Percentiles rank a stretch among this genome's conserved stretches.
Conservation (phyloP, 164 flowering plant species). For the Annona cherimola region DNA sequence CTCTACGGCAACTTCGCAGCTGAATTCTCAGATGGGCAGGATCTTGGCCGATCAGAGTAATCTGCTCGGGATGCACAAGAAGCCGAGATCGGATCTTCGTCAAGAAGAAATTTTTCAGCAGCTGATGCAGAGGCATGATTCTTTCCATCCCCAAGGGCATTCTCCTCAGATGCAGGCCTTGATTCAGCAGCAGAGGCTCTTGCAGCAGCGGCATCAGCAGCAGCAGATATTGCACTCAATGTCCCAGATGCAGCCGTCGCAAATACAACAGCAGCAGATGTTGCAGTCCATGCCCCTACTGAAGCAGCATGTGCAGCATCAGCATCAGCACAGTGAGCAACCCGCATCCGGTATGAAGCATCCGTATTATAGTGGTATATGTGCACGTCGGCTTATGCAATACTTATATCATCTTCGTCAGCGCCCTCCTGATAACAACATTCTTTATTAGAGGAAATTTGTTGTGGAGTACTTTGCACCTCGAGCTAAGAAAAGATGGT, state of each 20-base stretch:
- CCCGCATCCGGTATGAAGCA: slow-evolving; percentile 47
- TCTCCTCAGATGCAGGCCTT: slow-evolving; percentile 78
- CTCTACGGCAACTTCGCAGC: slow-evolving; percentile 71
- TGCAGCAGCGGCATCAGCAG: slow-evolving; percentile 49
- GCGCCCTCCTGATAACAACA: slow-evolving; percentile 68
- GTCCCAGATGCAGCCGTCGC: slow-evolving; percentile 70
- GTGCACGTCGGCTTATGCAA: slow-evolving; percentile 92
- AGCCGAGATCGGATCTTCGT: slow-evolving; percentile 72
- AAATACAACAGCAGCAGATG: too few relatives aligned
- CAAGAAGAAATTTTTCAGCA: slow-evolving; percentile 83
- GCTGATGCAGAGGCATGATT: slow-evolving; percentile 67
- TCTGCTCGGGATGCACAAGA: slow-evolving; percentile 51
- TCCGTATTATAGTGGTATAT: slow-evolving; percentile 72
- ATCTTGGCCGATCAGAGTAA: slow-evolving; percentile 31
- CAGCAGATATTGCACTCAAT: slow-evolving; percentile 64
- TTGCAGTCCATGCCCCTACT: too few relatives aligned
- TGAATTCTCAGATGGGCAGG: slow-evolving; percentile 43
- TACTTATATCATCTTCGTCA: slow-evolving; percentile 90
- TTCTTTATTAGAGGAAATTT: slow-evolving; percentile 92
- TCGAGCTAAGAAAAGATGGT: slow-evolving; percentile 97
- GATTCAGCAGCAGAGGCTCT: slow-evolving; percentile 72
- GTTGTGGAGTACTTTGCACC: slow-evolving; percentile 89
- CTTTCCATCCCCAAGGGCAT: slow-evolving; percentile 56
- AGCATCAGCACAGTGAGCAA: slow-evolving; percentile 52
- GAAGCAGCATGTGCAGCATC: too few relatives aligned